phyloP scores from a whole-genome alignment of 2,329 filamentous ascomycete genomes.

The Aspergillus sp. region DNA sequence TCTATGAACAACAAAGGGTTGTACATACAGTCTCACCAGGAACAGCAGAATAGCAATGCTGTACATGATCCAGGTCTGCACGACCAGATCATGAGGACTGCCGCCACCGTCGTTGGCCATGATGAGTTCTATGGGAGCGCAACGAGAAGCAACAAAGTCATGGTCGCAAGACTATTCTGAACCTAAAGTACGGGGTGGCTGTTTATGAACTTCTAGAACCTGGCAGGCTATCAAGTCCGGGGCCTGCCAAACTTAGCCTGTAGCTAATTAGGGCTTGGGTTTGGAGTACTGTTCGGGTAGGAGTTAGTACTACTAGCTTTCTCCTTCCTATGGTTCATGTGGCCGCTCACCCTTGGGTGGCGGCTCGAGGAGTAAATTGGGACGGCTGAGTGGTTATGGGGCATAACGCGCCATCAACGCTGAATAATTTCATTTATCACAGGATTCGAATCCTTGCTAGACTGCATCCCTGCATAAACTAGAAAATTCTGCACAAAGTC shows the following conservation, averaged over 20 bases:
- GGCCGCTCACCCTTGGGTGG: background rate
- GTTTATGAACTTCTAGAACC: constrained; percentile 3
- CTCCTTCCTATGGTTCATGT: background rate
- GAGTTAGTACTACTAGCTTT: background rate
- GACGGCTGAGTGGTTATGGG: background rate
- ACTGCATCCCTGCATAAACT: background rate
- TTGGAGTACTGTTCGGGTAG: no score
- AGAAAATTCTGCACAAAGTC: background rate
- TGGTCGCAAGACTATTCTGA: background rate
- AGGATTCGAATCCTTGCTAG: background rate
- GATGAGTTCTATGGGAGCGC: background rate
- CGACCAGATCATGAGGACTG: constrained; percentile 1
- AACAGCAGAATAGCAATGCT: constrained; percentile 7
- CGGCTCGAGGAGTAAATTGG: background rate
- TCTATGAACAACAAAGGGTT: background rate
- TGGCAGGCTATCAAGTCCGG: background rate
- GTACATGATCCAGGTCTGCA: constrained; percentile 11
- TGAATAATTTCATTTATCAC: background rate
- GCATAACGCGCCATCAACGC: background rate
- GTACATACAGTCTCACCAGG: constrained; percentile 2
- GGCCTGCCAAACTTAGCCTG: background rate
- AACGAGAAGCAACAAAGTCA: background rate
- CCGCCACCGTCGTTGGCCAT: constrained; percentile 7
- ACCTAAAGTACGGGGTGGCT: background rate
- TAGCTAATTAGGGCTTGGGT: background rate